Evolutionary conservation across 306 rosid genomes (phyloP), one percentile per base, ranked within the genome.

Genomic region (Spatholobus suberectus): DNA sequence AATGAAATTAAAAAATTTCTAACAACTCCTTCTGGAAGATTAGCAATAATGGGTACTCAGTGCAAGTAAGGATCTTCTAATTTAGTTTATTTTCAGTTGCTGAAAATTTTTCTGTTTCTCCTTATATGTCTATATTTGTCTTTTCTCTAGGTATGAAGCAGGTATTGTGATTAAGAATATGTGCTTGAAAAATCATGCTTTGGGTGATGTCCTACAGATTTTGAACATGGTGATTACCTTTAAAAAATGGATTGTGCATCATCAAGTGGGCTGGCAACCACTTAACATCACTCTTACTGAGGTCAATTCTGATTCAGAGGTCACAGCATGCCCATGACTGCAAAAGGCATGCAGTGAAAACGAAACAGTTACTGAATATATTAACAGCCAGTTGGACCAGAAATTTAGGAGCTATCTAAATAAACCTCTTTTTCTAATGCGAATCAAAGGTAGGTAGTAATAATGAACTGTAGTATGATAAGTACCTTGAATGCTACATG

Each of bases 211-310:
- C 51, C 92, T 95, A 55, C 95, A 86, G 88, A 87, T 95, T 58
- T 86, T 91, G 91, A 89, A 93, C 81, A 71, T 93, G 88, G 32
- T 88, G 47, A 77, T 90, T 66, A 18, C 70, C 23, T 29, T 73
- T 84, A 95, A 90, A 82, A 95, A 91, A 86, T 95, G 98, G 98
- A 95, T 95, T 81, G 86, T 61, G 79, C 93, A 83, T 87, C 94
- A 86, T 54, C 92, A 83, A 26, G 82, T 92, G 63, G 95, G 98
- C 81, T 95, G 97, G 98, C 97, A 95, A 84, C 98, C 97, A 5
- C 86, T 95, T 77, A 80, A 10, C 46, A 73, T 93, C 84, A 72
- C 85, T 57, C 91, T 95, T 49, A 57, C 91, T 9, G 96, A 88
- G 88, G 51, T 83, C 58, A 81, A 81, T 80, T 46, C 86, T 62